Evolutionary conservation across 83 land plant species (phyloP).

Genomic region (Diphasiastrum complanatum): DNA sequence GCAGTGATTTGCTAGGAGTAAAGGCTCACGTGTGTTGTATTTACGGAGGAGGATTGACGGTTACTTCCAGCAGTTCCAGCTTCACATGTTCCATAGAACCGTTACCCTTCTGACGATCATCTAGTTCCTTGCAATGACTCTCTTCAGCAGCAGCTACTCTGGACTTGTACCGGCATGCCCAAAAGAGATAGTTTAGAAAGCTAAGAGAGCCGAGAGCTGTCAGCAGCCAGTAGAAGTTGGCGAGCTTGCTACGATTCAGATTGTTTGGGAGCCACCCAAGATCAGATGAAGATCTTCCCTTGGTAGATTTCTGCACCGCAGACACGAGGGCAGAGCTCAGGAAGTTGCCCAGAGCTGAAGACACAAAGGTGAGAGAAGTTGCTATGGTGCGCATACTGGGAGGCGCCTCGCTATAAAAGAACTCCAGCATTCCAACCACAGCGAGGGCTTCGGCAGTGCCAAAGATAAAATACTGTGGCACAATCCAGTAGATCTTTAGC

Average conservation of each 20-base stretch:
- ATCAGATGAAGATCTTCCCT: background rate
- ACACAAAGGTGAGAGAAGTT: slow-evolving; percentile 41
- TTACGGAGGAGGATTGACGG: no score
- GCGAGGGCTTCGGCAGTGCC: slow-evolving; percentile 64
- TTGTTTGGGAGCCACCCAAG: slow-evolving; percentile 46
- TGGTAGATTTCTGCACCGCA: slow-evolving; percentile 37
- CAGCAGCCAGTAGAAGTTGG: slow-evolving; percentile 60
- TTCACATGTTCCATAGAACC: no score
- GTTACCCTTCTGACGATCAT: no score
- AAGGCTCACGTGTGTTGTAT: no score
- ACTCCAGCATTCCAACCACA: slow-evolving; percentile 59
- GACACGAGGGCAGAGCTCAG: slow-evolving; percentile 49
- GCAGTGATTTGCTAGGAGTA: no score
- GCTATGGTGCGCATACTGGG: slow-evolving; percentile 59
- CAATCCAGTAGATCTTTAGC: slow-evolving; percentile 57
- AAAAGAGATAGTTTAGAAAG: slow-evolving; percentile 27
- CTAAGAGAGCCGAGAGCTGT: slow-evolving; percentile 45
- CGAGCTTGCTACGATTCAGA: slow-evolving; percentile 41
- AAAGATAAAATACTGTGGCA: slow-evolving; percentile 47
- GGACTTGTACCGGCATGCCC: slow-evolving; percentile 45
- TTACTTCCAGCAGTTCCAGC: no score
- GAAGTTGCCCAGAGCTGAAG: slow-evolving; percentile 55
- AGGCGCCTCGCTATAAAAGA: slow-evolving; percentile 57
- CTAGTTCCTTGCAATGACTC: no score
- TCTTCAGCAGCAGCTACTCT: no score